Evolutionary conservation across 352 stramenopile genomes (phyloP).

Genomic region (Phytophthora pistaciae): DNA sequence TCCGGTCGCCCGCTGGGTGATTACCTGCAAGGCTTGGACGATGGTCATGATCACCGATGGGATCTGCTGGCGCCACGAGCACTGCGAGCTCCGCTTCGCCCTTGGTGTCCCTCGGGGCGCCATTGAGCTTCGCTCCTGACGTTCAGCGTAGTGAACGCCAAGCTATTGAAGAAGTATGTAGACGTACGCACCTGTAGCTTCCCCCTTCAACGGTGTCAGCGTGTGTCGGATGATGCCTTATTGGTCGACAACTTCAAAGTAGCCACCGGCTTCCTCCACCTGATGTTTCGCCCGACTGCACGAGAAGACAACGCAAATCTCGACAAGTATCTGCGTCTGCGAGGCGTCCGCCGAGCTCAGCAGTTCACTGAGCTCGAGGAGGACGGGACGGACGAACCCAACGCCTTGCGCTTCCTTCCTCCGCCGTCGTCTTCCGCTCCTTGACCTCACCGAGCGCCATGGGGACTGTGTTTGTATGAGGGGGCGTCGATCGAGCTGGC

Average conservation of each 20-base stretch:
- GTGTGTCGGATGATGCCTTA: neutral
- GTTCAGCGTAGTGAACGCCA: no score
- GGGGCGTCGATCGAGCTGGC: no score
- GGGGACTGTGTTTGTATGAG: no score
- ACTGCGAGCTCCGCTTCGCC: neutral
- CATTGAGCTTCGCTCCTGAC: no score
- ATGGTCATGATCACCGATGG: slow-evolving; percentile 13
- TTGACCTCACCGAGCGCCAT: neutral
- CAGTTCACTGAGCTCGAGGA: neutral
- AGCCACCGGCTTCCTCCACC: neutral
- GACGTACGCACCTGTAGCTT: no score
- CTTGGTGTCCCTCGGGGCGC: neutral
- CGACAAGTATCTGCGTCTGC: slow-evolving; percentile 6
- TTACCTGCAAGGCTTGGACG: slow-evolving; percentile 19
- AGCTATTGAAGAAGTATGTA: no score
- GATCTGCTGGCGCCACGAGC: slow-evolving; percentile 11
- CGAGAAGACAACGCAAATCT: slow-evolving; percentile 26
- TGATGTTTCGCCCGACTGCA: neutral
- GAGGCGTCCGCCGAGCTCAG: no score
- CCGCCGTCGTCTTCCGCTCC: neutral
- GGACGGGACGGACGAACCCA: neutral
- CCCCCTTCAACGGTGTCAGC: neutral
- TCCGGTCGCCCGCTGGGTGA: slow-evolving; percentile 2
- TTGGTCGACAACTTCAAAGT: slow-evolving; percentile 1
- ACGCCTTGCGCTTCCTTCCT: neutral